Base-by-base conservation (phyloP, 768 basidiomycete genomes). In the Suillus alpinus region DNA sequence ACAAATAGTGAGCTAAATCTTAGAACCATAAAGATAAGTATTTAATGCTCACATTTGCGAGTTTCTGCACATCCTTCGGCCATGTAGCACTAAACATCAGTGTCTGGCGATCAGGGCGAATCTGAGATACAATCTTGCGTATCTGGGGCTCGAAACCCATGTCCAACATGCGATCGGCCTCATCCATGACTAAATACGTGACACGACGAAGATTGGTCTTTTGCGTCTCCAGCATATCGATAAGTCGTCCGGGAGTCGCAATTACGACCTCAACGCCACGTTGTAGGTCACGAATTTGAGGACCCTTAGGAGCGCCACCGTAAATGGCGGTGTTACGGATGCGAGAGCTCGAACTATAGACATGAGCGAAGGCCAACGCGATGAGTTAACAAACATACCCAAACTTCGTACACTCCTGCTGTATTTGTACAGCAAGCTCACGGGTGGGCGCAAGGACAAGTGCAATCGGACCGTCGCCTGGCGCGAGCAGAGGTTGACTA, bases 81-180 rank as follows among this genome's bases (percentile, higher is more conserved):
- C 97, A 99, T 7, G 97, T 99, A 13, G 97, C 97, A 58, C 94
- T 97, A 82, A 99, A 99, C 88, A 99, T 97, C 66, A 98, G 83
- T 1, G 97, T 99, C 73, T 99, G 97, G 69, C 97, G 86, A 80
- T 99, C 97, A 46, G 97, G 97, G 43, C 97, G 88, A 70, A 99
- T 95, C 76, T 99, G 97, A 67, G 88, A 81, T 66, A 98, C 92
- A 65, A 99, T 98, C 80, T 98, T 98, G 72, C 95, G 85, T 72
- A 99, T 98, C 75, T 99, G 97, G 57, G 97, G 97, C 78, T 99
- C 97, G 79, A 99, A 99, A 82, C 97, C 97, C 97, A 99, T 99
- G 81, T 99, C 97, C 65, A 99, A 84, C 97, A 99, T 99, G 71
- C 97, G 93, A 80, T 99, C 97, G 49, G 97, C 97, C 76, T 99